Evolutionary conservation across 768 basidiomycete genomes (phyloP), one percentile per base, ranked within the genome.

Genomic region (Auriscalpium orientale): DNA sequence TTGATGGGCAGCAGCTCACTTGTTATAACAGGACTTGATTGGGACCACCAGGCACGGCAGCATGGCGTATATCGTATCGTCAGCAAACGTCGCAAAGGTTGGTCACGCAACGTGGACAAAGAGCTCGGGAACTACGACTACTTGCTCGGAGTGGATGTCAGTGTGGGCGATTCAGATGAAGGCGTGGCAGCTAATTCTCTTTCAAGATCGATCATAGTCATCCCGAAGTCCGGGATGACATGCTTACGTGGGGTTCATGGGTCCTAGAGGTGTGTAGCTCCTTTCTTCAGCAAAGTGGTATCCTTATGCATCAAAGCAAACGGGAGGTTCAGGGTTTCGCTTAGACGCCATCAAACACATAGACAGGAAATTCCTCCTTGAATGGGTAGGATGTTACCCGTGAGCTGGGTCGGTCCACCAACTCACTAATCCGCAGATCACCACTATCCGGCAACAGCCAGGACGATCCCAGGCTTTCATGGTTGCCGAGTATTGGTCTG

Each of bases 271-370:
- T 79, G 16, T 22, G 48, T 53, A 13, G 20, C 49, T 52, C 49
- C 28, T 33, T 40, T 53, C 7, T 51, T 34, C 16, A 20, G 21
- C 13, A 20, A 9, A n/a, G 11, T 11, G 36, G 28, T 28, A 28
- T 4, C 7, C 7, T 28, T 28, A 35, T 18, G 28, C 18, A 13
- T 43, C 40, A 43, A 91, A 89, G 84, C 80, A 1, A 28, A 88
- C 84, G 2, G 80, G 79, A 8, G 84, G 80, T 11, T 69, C 71
- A 35, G 94, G 93, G 12, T 92, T 94, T 68, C 79, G 92, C 49
- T 76, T 95, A 33, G 94, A 95, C 65, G 94, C 93, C 16, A 88
- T 94, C 61, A 97, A 95, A 67, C 94, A 97, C 61, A 84, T 89
- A 50, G 89, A 93, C 68, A 73, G 78, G 55, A 71, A 72, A 21